Base-by-base conservation (phyloP, 225 moss, liverwort and hornwort species). In the Sphagnum contortum region DNA sequence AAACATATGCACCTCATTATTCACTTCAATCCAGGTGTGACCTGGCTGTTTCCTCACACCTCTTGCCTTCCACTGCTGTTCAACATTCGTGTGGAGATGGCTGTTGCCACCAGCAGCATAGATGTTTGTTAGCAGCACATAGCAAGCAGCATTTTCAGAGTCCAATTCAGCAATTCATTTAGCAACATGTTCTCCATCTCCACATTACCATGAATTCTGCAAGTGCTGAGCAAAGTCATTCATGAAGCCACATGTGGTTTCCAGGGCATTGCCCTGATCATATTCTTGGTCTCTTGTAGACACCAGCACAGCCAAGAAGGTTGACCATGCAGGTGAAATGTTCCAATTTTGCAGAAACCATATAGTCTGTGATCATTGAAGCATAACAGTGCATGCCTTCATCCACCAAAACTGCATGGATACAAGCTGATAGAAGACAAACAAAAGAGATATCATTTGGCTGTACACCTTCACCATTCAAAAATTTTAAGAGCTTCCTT, bases 121-220 rank as follows among this genome's bases (percentile, higher is more conserved):
- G 29, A 29, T 29, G 29, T 29, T 29, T 29, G 29, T 29, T 29
- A 29, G 29, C 29, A 29, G 29, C 29, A 29, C 29, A 29, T 29
- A 29, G 29, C 29, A 29, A 29, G 29, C 29, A 29, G 29, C 29
- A 29, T 29, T 29, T 29, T 29, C 29, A 29, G 29, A 29, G 29
- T 29, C 29, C 29, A 29, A 29, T 29, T 29, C 29, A 29, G 1
- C 0, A 29, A 29, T 29, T 29, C 29, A 29, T 0, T 29, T 29
- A 29, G 29, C 29, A 45, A 14, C 64, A 64, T 6, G 49, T 64
- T 64, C 64, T 11, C 64, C 12, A 64, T 8, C 29, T 3, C 49
- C 64, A 64, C 64, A 50, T 64, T 64, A 9, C 50, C 64, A 51
- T 50, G 50, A 44, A 13, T 50, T 64, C 64, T 64, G 50, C 64